Evolutionary conservation across 2,329 filamentous ascomycete species (phyloP), one percentile per base, ranked within the genome.

Genomic region (Epichloe scottii): DNA sequence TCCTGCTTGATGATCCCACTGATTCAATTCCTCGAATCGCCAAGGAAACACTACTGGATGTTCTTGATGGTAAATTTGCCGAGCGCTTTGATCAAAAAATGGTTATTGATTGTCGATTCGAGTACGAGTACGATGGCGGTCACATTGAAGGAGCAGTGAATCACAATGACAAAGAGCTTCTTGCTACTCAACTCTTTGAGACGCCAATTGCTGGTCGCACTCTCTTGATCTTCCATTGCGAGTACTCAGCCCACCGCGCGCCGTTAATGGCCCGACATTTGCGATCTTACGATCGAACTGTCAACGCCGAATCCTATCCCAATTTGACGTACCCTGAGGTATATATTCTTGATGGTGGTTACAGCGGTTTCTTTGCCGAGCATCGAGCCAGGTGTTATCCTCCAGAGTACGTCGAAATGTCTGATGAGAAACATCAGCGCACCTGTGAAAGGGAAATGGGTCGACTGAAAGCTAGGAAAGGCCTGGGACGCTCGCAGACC

Each of bases 371-470:
- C 74, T 98, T 91, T 66, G 73, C 79, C 23, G 76, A 87, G 56
- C 82, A 95, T 66, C 82, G 83, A 49, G 71, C 77, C 45, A 82
- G 90, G 54, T 98, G 93, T 74, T 93, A 84, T 60, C 93, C 93
- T 21, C 90, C 95, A 62, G 89, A 91, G 64, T 98, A 98, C 64
- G 88, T 98, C 53, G 89, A 93, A 68, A 98, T 98, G 93, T 86
- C 84, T 57, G 88, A 87, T 57, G 86, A 91, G 64, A 88, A 91
- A 65, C 90, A 98, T 68, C 87, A 89, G 60, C 84, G 83, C 61
- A 93, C 90, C 42, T 97, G 93, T 66, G 93, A 98, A 72, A 86
- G 89, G 59, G 91, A 95, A 61, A 84, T 98, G 75, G 89, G 89
- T 61, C 90, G 89, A 65, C 81, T 98, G 60, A 91, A 94, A 68